Percentiles rank a stretch among this genome's conserved stretches.
Evolutionary conservation across 164 flowering plant species (phyloP).

Genomic region (Piper longum): DNA sequence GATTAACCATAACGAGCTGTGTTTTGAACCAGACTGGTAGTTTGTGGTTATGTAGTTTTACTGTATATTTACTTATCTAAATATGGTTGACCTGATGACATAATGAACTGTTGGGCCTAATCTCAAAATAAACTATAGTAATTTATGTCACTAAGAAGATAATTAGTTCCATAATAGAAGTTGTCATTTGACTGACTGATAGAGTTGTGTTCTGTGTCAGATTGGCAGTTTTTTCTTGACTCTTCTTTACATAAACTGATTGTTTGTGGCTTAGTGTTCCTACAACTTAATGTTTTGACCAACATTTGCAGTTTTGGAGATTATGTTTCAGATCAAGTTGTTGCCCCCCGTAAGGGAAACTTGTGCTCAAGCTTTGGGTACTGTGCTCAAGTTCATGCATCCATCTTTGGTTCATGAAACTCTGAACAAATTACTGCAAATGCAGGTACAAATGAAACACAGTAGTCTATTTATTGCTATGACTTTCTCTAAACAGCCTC

Average conservation of each 20-base stretch:
- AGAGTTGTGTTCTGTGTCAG: too few species aligned
- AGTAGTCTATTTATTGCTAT: neutral
- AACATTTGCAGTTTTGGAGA: constrained; percentile 72
- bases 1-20: too few species aligned
- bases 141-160: neutral
- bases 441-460: constrained; percentile 59
- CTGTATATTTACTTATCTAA: too few species aligned
- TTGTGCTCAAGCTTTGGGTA: constrained; percentile 98
- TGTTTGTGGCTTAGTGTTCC: too few species aligned
- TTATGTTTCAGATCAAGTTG: constrained; percentile 98
- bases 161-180: neutral
- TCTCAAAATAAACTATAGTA: too few species aligned
- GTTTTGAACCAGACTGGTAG: too few species aligned
- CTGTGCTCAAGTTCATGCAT: constrained; percentile 86
- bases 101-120: too few species aligned
- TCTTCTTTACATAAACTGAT: too few species aligned
- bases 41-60: too few species aligned
- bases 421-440: constrained; percentile 65
- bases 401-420: constrained; percentile 70
- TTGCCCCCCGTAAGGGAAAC: constrained; percentile 99
- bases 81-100: too few species aligned
- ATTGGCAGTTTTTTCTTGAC: too few species aligned
- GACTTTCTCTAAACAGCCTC: neutral
- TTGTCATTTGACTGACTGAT: neutral
- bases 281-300: too few species aligned